Percentiles rank a stretch among this genome's conserved stretches.
Evolutionary conservation across 345 rosid species (phyloP).

Genomic region (Pistacia integerrima): DNA sequence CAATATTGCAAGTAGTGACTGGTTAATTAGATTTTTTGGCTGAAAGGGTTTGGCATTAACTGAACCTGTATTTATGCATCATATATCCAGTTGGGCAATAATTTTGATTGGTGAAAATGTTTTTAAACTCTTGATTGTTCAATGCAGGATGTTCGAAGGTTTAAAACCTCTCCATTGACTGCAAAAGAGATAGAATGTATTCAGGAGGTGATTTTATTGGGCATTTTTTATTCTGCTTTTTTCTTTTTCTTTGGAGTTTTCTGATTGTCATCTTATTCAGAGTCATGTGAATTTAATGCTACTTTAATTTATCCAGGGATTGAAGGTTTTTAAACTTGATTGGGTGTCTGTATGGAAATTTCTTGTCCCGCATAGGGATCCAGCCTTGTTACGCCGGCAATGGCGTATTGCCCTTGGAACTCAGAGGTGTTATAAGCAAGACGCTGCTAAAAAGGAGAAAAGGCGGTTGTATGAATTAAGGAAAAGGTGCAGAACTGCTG

Average conservation of each 20-base stretch:
- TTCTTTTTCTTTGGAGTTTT: background rate
- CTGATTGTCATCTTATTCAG: background rate
- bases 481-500: conserved; percentile 55
- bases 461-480: conserved; percentile 63
- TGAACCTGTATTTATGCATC: background rate
- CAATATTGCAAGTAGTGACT: background rate
- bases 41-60: background rate
- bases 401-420: conserved; percentile 89
- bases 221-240: conserved; percentile 19
- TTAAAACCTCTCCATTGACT: conserved; percentile 81
- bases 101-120: conserved; percentile 10
- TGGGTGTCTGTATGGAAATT: conserved; percentile 92
- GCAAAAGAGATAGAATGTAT: conserved; percentile 68
- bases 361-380: conserved; percentile 86
- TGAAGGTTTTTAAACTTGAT: conserved; percentile 74
- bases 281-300: conserved; percentile 20
- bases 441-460: conserved; percentile 73
- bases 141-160: conserved; percentile 75
- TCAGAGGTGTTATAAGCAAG: conserved; percentile 84
- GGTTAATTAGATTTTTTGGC: conserved; percentile 11
- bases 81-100: background rate
- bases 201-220: conserved; percentile 64
- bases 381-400: conserved; percentile 77
- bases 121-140: conserved; percentile 18
- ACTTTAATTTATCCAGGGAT: conserved; percentile 58